Evolutionary conservation across 306 rosid genomes (phyloP).

Genomic region (Vicia faba): DNA sequence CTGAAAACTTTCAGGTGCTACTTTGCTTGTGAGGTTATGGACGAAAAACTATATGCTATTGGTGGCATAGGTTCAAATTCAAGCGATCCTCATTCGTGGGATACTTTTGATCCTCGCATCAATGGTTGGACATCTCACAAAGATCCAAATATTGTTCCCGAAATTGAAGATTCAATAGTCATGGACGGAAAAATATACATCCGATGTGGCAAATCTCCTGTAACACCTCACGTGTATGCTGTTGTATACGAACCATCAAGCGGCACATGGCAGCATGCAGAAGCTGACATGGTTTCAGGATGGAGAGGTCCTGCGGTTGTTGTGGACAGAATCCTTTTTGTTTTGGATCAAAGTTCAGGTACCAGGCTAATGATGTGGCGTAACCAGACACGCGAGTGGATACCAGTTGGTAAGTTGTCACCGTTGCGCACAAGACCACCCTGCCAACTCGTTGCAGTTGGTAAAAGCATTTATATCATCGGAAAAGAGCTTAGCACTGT

Average conservation of each 20-base stretch:
- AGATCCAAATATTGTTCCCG: constrained; percentile 61
- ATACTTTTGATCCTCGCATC: constrained; percentile 61
- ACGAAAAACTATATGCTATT: constrained; percentile 71
- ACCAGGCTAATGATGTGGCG: constrained; percentile 76
- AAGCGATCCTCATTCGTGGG: constrained; percentile 79
- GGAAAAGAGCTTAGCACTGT: constrained; percentile 90
- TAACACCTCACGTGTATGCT: constrained; percentile 55
- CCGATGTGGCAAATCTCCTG: constrained; percentile 54
- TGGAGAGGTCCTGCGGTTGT: constrained; percentile 93
- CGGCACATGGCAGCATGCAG: constrained; percentile 75
- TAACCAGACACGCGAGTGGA: constrained; percentile 65
- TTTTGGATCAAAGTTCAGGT: constrained; percentile 78
- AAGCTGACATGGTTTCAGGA: constrained; percentile 75
- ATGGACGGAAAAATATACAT: constrained; percentile 79
- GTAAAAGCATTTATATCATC: constrained; percentile 63
- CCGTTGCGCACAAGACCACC: constrained; percentile 82
- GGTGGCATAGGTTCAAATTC: constrained; percentile 78
- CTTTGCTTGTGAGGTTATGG: constrained; percentile 79
- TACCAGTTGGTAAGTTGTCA: constrained; percentile 71
- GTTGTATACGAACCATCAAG: constrained; percentile 78
- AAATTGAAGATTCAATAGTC: constrained; percentile 72
- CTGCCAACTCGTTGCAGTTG: constrained; percentile 71
- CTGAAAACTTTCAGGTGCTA: constrained; percentile 62
- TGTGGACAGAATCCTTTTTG: constrained; percentile 59
- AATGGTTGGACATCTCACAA: constrained; percentile 57